Percentiles rank a stretch among this genome's conserved stretches.
Evolutionary conservation across 768 basidiomycete genomes (phyloP).

Genomic region (Xerocomellus amylosporus): DNA sequence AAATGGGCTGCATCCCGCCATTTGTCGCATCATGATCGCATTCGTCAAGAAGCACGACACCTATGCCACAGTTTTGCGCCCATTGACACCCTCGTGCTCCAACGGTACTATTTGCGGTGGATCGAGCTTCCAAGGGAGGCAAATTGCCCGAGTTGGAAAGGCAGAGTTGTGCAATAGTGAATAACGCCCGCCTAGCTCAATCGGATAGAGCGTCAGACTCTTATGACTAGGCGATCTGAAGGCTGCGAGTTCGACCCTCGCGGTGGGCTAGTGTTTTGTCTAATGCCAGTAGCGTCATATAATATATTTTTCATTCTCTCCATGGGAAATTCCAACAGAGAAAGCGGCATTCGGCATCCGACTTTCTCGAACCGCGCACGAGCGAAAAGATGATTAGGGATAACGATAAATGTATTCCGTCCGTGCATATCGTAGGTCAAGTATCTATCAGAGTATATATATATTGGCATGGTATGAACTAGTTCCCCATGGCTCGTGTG

Average conservation of each 20-base stretch:
- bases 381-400: constrained; percentile 1
- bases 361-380: not conserved
- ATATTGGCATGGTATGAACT: constrained; percentile 1
- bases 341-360: too few relatives aligned
- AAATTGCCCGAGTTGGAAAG: not conserved
- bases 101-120: too few relatives aligned
- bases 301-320: too few relatives aligned
- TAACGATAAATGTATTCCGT: constrained; percentile 26
- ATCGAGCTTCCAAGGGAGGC: too few relatives aligned
- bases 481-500: constrained; percentile 3
- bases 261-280: constrained; percentile 49
- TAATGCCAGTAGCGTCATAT: too few relatives aligned
- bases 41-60: constrained; percentile 4
- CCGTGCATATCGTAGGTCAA: constrained; percentile 8
- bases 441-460: constrained; percentile 1
- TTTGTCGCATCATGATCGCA: constrained; percentile 10
- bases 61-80: constrained; percentile 28
- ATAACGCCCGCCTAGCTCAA: constrained; percentile 58
- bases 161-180: rapidly evolving
- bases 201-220: constrained; percentile 69
- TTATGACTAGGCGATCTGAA: constrained; percentile 53
- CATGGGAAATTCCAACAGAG: too few relatives aligned
- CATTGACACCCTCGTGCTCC: constrained; percentile 2
- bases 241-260: constrained; percentile 65
- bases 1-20: constrained; percentile 10